Conservation (phyloP, 2,329 filamentous ascomycete genomes). For the Myriosclerotinia curreyana region DNA sequence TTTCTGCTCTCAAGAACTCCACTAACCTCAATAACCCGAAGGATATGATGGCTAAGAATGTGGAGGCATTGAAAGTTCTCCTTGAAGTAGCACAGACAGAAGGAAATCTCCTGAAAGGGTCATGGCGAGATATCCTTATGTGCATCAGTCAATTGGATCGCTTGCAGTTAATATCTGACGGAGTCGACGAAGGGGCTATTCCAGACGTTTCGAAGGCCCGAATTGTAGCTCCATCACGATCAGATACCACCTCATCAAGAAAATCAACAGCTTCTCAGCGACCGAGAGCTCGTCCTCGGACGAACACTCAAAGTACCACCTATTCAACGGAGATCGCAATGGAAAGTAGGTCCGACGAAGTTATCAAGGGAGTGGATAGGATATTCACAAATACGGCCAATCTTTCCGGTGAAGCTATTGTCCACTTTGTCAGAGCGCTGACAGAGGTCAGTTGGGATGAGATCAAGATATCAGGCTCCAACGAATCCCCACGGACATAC, state of each 20-base stretch:
- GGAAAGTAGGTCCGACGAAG: constrained; percentile 88
- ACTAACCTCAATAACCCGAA: constrained; percentile 95
- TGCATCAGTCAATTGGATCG: constrained; percentile 95
- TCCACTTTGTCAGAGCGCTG: constrained; percentile 87
- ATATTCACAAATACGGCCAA: constrained; percentile 98
- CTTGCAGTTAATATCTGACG: constrained; percentile 89
- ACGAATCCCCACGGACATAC: constrained; percentile 93
- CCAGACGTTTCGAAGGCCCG: constrained; percentile 87
- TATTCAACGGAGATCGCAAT: constrained; percentile 79
- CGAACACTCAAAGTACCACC: constrained; percentile 45
- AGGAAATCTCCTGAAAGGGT: constrained; percentile 82
- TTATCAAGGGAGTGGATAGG: constrained; percentile 86
- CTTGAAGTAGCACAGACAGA: constrained; percentile 91
- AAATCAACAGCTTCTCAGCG: constrained; percentile 63
- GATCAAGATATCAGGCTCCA: constrained; percentile 94
- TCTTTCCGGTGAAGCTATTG: constrained; percentile 88
- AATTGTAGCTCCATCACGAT: constrained; percentile 57
- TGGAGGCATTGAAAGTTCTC: constrained; percentile 88
- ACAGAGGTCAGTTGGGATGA: constrained; percentile 99
- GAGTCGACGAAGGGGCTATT: constrained; percentile 87
- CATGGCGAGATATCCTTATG: constrained; percentile 93
- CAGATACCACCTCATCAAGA: constrained; percentile 54
- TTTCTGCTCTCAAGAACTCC: constrained; percentile 86
- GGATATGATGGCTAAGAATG: constrained; percentile 93
- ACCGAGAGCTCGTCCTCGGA: constrained; percentile 48